Evolutionary conservation across 768 basidiomycete species (phyloP).

Genomic region (Exidia glandulosa): DNA sequence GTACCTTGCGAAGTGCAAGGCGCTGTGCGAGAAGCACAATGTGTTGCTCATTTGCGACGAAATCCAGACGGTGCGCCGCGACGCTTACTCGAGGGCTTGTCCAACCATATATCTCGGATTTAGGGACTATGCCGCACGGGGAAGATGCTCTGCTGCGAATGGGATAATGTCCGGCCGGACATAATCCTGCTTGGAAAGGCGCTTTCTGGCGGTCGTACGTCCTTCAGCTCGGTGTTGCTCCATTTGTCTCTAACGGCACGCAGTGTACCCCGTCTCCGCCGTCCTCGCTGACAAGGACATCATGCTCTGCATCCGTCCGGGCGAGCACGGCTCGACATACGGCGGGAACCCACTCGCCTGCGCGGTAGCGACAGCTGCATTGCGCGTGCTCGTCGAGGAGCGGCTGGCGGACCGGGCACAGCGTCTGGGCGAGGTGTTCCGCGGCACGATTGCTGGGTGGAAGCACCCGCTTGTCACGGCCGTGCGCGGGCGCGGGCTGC

Average conservation of each 20-base stretch:
- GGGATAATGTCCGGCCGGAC: conserved; percentile 83
- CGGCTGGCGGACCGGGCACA: conserved; percentile 71
- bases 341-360: conserved; percentile 97
- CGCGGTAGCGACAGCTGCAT: conserved; percentile 89
- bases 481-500: conserved; percentile 77
- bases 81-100: not conserved
- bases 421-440: conserved; percentile 72
- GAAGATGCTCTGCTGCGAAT: conserved; percentile 84
- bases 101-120: not conserved
- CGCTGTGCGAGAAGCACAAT: conserved; percentile 84
- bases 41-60: conserved; percentile 97
- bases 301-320: conserved; percentile 89
- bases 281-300: conserved; percentile 85
- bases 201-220: conserved; percentile 83
- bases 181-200: conserved; percentile 92
- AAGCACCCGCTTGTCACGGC: conserved; percentile 60
- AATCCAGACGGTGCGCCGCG: conserved; percentile 69
- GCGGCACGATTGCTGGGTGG: conserved; percentile 45
- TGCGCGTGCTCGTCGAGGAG: conserved; percentile 86
- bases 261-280: conserved; percentile 95
- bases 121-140: conserved; percentile 89
- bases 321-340: conserved; percentile 94
- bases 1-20: conserved; percentile 68
- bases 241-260: not conserved
- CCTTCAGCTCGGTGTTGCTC: not conserved